Conservation (phyloP, 176 grass and related monocot species). For the Aegilops tauschii region DNA sequence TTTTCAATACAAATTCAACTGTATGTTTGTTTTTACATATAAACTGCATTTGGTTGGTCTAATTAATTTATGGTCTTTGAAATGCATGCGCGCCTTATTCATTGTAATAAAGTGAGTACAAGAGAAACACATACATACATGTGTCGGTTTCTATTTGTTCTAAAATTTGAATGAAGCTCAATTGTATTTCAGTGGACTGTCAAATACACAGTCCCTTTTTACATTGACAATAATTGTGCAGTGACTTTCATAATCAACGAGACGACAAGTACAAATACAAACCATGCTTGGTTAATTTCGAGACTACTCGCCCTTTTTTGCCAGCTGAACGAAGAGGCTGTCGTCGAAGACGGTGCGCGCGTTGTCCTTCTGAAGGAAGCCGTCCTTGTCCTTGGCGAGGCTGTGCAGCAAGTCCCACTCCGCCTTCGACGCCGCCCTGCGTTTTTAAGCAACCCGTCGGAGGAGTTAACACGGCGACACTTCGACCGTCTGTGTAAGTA, state of each 20-base stretch:
- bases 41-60: too few relatives aligned
- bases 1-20: too few relatives aligned
- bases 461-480: background rate
- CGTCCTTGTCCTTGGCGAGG: conserved; percentile 52
- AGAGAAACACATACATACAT: too few relatives aligned
- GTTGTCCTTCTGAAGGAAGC: conserved; percentile 44
- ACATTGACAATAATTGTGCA: too few relatives aligned
- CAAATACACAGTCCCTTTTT: too few relatives aligned
- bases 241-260: background rate
- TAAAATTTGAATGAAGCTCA: too few relatives aligned
- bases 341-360: conserved; percentile 58
- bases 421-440: conserved; percentile 32
- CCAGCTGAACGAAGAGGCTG: conserved; percentile 45
- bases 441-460: background rate
- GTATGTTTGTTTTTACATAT: too few relatives aligned
- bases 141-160: too few relatives aligned
- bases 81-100: too few relatives aligned
- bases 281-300: background rate
- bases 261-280: background rate
- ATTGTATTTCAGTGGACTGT: too few relatives aligned
- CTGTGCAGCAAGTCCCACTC: conserved; percentile 52
- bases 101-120: too few relatives aligned
- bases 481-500: background rate
- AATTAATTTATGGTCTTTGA: too few relatives aligned
- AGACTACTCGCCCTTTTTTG: background rate